Conservation (phyloP, 768 basidiomycete genomes). For the Cystofilobasidium capitatum region DNA sequence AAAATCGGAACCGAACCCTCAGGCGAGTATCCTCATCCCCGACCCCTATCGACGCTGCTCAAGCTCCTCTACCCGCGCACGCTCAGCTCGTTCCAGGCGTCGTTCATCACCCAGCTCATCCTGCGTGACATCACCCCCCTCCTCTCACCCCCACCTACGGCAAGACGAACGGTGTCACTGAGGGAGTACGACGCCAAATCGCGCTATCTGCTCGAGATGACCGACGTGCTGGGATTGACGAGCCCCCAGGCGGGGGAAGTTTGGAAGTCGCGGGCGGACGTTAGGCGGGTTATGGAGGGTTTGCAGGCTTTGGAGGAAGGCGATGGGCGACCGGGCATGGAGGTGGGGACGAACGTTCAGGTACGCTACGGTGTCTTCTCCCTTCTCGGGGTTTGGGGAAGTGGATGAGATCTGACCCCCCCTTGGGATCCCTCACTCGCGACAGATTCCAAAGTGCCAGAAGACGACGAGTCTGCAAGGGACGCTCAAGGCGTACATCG, state of each 20-base stretch:
- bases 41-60: conserved; percentile 4
- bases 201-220: conserved; percentile 8
- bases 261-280: not conserved
- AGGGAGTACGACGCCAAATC: conserved; percentile 7
- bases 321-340: conserved; percentile 38
- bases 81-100: conserved; percentile 55
- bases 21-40: not conserved
- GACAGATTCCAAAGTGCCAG: conserved; percentile 67
- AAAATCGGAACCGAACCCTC: too few relatives aligned
- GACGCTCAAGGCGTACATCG: conserved; percentile 47
- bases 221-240: conserved; percentile 4
- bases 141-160: conserved; percentile 52
- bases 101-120: conserved; percentile 73
- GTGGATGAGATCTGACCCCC: not conserved
- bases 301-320: not conserved
- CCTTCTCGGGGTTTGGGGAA: not conserved
- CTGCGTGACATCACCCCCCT: conserved; percentile 76
- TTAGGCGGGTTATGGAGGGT: not conserved
- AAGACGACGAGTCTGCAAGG: conserved; percentile 56
- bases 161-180: not conserved
- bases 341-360: conserved; percentile 55
- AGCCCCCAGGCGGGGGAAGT: not conserved
- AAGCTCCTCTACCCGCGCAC: conserved; percentile 51
- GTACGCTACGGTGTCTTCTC: conserved; percentile 42
- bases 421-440: not conserved